A percentile compares a stretch with the other conserved stretches of the same genome.
phyloP scores from a whole-genome alignment of 169 alveolate genomes.

The Plasmodium blacklocki region DNA sequence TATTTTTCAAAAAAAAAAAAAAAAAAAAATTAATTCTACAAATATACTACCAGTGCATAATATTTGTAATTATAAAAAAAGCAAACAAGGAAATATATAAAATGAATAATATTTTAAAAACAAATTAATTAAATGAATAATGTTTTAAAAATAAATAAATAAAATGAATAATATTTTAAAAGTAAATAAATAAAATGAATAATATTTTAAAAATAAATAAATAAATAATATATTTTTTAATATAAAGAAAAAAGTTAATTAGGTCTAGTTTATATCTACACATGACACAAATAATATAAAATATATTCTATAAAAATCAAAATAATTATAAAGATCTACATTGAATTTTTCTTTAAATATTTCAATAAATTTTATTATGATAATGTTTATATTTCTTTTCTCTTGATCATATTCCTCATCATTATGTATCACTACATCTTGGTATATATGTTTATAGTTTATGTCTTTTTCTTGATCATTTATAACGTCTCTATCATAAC shows the following conservation, averaged over 20 bases:
- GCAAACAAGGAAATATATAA: neutral
- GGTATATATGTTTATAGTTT: conserved; percentile 28
- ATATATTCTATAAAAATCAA: conserved; percentile 71
- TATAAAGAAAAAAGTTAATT: too few species aligned
- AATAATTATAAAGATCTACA: conserved; percentile 38
- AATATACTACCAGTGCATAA: too few species aligned
- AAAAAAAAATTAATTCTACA: too few species aligned
- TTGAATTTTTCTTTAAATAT: conserved; percentile 64
- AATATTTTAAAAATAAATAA: neutral
- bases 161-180: neutral
- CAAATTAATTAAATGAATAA: too few species aligned
- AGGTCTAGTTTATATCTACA: conserved; percentile 21
- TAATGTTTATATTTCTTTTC: conserved; percentile 59
- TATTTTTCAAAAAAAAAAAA: too few species aligned
- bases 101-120: neutral
- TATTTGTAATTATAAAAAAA: neutral
- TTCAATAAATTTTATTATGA: conserved; percentile 61
- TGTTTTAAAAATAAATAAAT: neutral
- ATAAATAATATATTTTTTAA: neutral
- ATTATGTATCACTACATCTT: conserved; percentile 44
- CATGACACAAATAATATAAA: conserved; percentile 65
- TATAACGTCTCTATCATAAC: conserved; percentile 50
- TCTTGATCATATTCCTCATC: conserved; percentile 36
- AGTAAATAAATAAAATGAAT: neutral
- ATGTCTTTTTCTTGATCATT: conserved; percentile 47